Conservation (phyloP, 768 basidiomycete species). For the Kwoniella newhampshirensis region DNA sequence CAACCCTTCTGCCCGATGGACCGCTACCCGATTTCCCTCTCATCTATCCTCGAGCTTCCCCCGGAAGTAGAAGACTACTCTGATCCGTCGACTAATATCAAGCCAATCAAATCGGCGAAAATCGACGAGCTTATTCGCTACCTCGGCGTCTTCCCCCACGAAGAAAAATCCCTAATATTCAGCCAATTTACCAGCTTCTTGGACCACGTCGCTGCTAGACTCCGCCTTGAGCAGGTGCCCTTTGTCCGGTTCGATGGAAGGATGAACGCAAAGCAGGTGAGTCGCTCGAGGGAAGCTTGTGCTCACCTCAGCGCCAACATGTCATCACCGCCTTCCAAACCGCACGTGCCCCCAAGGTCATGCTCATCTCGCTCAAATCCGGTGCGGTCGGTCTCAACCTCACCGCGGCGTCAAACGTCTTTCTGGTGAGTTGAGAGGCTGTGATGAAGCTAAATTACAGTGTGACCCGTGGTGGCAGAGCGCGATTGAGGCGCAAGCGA, state of each 20-base stretch:
- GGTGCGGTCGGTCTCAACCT: slow-evolving; percentile 84
- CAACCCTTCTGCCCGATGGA: slow-evolving; percentile 33
- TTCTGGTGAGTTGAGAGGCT: slow-evolving; percentile 42
- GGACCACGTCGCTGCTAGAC: slow-evolving; percentile 71
- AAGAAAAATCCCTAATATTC: slow-evolving; percentile 81
- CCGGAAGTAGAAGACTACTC: slow-evolving; percentile 23
- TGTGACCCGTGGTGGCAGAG: slow-evolving; percentile 51
- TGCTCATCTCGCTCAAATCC: slow-evolving; percentile 82
- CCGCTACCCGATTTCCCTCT: slow-evolving; percentile 30
- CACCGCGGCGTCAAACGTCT: slow-evolving; percentile 80
- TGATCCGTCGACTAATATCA: slow-evolving; percentile 18
- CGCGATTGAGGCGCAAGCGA: slow-evolving; percentile 46
- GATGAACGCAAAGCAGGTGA: slow-evolving; percentile 67
- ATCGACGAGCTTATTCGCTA: slow-evolving; percentile 77
- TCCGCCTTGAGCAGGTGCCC: slow-evolving; percentile 68
- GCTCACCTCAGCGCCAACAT: slow-evolving; percentile 62
- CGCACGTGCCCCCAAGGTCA: slow-evolving; percentile 62
- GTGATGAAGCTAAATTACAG: slow-evolving; percentile 9
- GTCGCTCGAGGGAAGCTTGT: not conserved
- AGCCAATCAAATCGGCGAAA: slow-evolving; percentile 64
- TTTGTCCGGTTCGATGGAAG: slow-evolving; percentile 81
- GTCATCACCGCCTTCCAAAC: slow-evolving; percentile 65
- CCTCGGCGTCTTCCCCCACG: slow-evolving; percentile 65
- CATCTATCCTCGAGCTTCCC: slow-evolving; percentile 36
- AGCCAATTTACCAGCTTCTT: slow-evolving; percentile 85